Evolutionary conservation across 495 filamentous ascomycete genomes (phyloP), one percentile per base, ranked within the genome.

Genomic region (Aspergillus ostianus): DNA sequence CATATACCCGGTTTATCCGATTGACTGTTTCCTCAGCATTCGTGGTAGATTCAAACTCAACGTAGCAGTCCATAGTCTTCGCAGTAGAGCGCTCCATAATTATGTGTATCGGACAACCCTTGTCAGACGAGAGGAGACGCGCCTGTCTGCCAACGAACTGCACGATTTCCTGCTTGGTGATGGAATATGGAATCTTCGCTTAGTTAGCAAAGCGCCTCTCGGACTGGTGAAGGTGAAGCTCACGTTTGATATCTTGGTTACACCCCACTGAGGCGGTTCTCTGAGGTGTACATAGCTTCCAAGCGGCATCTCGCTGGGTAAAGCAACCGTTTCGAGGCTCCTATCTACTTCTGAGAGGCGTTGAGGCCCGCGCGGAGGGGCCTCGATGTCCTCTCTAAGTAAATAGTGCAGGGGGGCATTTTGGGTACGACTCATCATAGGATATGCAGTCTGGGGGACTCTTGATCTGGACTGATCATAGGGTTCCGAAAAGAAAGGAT

Each of bases 21-120:
- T 55, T 30, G 9, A 69, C 66, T 0, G 82, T 75, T 10, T 73
- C 72, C 12, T 76, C 62, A 0, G 89, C 90, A 67, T 87, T 85
- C 0, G 73, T 59, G 0, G 73, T 57, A 6, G 76, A 81, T 30
- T 73, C 55, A 51, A 92, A 86, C 65, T 94, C 90, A 30, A 90
- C 84, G 61, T 77, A 94, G 58, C 82, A 87, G 53, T 92, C 88
- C 71, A 87, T 84, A 0, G 90, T 93, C 80, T 93, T 93, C 51
- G 82, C 82, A 1, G 87, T 90, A 0, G 84, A 76, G 8, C 89
- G 86, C 53, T 93, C 90, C 88, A 94, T 91, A 62, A 92, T 89
- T 60, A 94, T 91, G 64, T 94, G 90, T 10, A 93, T 73, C 0
- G 88, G 79, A 53, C 84, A 85, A 6, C 86, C 78, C 2, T 70